These are phyloP conservation scores for Lachnellula hyalina DNA, from an alignment of 2,329 filamentous ascomycete genomes.

Conservation along the genomic window DNA sequence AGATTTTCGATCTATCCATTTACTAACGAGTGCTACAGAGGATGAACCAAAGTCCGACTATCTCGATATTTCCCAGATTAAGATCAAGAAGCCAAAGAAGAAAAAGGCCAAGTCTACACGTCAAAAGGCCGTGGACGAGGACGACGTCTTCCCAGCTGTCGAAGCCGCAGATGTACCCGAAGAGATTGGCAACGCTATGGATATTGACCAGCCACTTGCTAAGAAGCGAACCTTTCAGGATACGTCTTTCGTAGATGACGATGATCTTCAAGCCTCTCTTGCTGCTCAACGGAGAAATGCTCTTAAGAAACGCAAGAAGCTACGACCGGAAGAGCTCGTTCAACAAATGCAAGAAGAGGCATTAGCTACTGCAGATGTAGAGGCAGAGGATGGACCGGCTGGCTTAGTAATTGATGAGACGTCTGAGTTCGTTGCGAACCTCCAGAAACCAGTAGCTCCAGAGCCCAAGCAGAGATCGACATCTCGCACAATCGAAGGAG, in stretches of 20 bases:
- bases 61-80: slow-evolving; percentile 77
- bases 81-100: slow-evolving; percentile 91
- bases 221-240: slow-evolving; percentile 64
- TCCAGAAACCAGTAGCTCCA: slow-evolving; percentile 61
- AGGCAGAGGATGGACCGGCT: slow-evolving; percentile 45
- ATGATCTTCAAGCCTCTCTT: slow-evolving; percentile 82
- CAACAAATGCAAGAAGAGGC: slow-evolving; percentile 66
- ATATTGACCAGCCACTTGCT: slow-evolving; percentile 59
- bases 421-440: slow-evolving; percentile 84
- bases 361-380: slow-evolving; percentile 49
- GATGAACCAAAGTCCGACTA: slow-evolving; percentile 78
- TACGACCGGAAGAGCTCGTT: slow-evolving; percentile 80
- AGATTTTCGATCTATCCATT: slow-evolving; percentile 11
- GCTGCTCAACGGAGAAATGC: slow-evolving; percentile 77
- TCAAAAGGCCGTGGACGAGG: slow-evolving; percentile 61
- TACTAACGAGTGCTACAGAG: slow-evolving; percentile 41
- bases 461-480: slow-evolving; percentile 40
- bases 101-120: slow-evolving; percentile 77
- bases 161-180: slow-evolving; percentile 26
- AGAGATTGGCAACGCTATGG: slow-evolving; percentile 57
- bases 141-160: slow-evolving; percentile 48
- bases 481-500: slow-evolving; percentile 34
- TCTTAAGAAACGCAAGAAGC: slow-evolving; percentile 87
- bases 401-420: slow-evolving; percentile 94
- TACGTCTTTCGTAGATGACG: slow-evolving; percentile 77